Evolutionary conservation across 169 alveolate species (phyloP).

Genomic region (Perkinsus olseni): DNA sequence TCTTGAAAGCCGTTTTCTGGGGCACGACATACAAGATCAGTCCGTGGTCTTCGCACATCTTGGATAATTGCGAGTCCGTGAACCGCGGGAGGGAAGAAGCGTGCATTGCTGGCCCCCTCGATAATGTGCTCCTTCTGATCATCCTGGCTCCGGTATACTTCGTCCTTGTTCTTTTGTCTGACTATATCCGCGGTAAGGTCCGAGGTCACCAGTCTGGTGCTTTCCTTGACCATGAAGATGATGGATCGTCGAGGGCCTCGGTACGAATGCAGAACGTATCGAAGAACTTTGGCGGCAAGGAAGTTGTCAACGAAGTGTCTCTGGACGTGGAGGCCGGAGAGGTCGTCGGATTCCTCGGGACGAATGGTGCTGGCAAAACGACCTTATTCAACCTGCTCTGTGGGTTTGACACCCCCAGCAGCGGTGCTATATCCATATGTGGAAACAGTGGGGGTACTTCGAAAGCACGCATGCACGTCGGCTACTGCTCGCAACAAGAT

Average conservation of each 20-base stretch:
- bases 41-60: not conserved
- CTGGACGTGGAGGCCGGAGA: not conserved
- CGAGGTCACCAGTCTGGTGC: no score
- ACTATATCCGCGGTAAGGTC: no score
- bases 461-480: not conserved
- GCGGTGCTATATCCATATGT: not conserved
- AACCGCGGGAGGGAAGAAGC: not conserved
- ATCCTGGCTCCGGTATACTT: not conserved
- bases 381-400: not conserved
- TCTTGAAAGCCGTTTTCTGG: not conserved
- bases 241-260: not conserved
- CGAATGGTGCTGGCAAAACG: not conserved
- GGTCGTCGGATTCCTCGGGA: not conserved
- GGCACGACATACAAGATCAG: not conserved
- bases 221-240: not conserved
- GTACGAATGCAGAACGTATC: not conserved
- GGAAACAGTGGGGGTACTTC: not conserved
- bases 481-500: not conserved
- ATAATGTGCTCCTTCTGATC: not conserved
- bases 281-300: not conserved
- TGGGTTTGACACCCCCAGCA: not conserved
- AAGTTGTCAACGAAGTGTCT: not conserved
- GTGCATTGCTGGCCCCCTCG: not conserved
- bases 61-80: not conserved
- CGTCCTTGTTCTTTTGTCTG: not conserved